Base-by-base conservation (phyloP, 202 grass and related monocot species). In the Panicum hallii region DNA sequence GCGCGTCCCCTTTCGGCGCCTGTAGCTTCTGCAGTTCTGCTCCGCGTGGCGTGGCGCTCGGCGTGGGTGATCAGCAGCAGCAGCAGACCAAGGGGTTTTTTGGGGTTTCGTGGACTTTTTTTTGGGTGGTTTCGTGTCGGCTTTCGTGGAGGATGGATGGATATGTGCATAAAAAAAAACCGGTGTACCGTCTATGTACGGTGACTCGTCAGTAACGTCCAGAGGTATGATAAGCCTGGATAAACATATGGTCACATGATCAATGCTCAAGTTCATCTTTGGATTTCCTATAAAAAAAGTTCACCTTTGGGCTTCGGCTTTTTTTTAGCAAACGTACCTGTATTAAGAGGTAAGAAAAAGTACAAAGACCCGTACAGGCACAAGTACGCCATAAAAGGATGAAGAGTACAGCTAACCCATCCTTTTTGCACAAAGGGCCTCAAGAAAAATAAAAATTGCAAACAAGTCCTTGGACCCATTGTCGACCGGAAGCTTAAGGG, bases 11-110 rank as follows among this genome's bases (percentile, higher is more conserved):
- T 49, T 22, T 63, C 56, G 14, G 58, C 47, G 20, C 26, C 48
- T 81, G 70, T 48, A 40, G 80, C 49, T 73, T 88, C 58, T 32
- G 32, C 32, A 32, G 32, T 32, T 32, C 32, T 43, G 58, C 5
- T 79, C 87, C 58, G 28, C 67, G 81, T 84, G 81, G 74, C 67
- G 11, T 16, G 36, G 36, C 36, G 36, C 34, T 16, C 61, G 14
- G 36, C 64, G 64, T 23, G 42, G 40, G 68, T 48, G 36, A 7
- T 20, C 66, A n/a, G 5, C 20, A 3, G 67, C 20, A 3, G 67
- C 68, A 48, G 40, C 53, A 55, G 22, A 5, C 5, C 44, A 4
- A 0, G n/a, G 58, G 58, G 9, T 11, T 26, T 5, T 5, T 1
- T 54, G 20, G 72, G 12, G 20, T 63, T 34, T 20, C 17, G 10